Base-by-base conservation (phyloP, 495 filamentous ascomycete genomes). In the Xylaria venustula region DNA sequence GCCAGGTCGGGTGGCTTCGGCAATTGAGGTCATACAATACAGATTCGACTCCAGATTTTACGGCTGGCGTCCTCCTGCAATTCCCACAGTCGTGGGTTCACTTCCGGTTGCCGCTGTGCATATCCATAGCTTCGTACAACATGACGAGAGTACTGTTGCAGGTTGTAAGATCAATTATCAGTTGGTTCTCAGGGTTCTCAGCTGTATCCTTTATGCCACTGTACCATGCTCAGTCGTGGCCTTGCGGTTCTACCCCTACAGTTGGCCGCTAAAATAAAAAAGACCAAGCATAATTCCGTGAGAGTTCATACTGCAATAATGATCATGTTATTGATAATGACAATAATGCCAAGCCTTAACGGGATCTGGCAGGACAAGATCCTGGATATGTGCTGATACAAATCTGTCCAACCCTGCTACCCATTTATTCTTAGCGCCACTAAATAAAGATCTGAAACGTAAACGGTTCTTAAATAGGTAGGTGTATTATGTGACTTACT, bases 391-490 rank as follows among this genome's bases (percentile, higher is more conserved):
- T 15, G 14, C 37, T 40, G 15, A 12, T 40, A 40, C 37, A n/a
- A n/a, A n/a, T n/a, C n/a, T n/a, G n/a, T n/a, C n/a, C n/a, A n/a
- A n/a, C n/a, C n/a, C n/a, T n/a, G n/a, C n/a, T n/a, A n/a, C n/a
- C n/a, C 14, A 15, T 40, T 40, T 15, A 15, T 40, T 40, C 6
- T 40, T 40, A 15, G 37, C 37, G 37, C 14, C n/a, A 20, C 36
- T 54, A 54, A 54, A 25, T 54, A 54, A 54, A 28, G 51, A 54
- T 42, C 34, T 54, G 36, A 54, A 54, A 54, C 42, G 42, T 40
- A 40, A 40, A 40, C 37, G 37, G 37, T 40, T 40, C 37, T 15
- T 15, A 40, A 40, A 7, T 15, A 40, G 37, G 37, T 40, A 40
- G 37, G 37, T 40, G 15, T n/a, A n/a, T n/a, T n/a, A n/a, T n/a